Conservation (phyloP, 2,329 filamentous ascomycete species). For the Alternaria atra region DNA sequence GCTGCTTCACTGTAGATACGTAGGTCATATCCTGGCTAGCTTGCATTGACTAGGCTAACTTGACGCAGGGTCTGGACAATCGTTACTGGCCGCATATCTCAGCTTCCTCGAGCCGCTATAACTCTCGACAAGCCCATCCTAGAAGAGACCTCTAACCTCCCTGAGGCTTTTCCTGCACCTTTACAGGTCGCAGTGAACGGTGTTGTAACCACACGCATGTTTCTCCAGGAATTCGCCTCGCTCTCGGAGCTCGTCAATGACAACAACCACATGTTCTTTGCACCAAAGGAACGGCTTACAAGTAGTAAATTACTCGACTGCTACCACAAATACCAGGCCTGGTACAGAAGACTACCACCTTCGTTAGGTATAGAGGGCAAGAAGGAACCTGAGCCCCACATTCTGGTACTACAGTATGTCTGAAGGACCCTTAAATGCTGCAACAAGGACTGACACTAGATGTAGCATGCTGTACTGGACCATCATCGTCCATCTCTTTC, state of each 20-base stretch:
- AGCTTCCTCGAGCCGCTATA: constrained; percentile 59
- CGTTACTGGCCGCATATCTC: constrained; percentile 57
- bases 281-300: constrained; percentile 71
- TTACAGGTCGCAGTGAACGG: constrained; percentile 18
- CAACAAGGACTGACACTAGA: constrained; percentile 17
- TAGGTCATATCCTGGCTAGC: constrained; percentile 37
- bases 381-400: constrained; percentile 72
- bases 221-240: constrained; percentile 68
- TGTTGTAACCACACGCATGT: constrained; percentile 43
- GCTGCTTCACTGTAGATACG: constrained; percentile 60
- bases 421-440: neutral
- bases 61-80: constrained; percentile 55
- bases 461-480: constrained; percentile 73
- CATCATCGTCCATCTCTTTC: constrained; percentile 75
- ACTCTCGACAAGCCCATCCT: constrained; percentile 58
- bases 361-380: constrained; percentile 62
- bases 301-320: constrained; percentile 69
- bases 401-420: constrained; percentile 78
- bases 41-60: constrained; percentile 11
- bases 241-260: constrained; percentile 78
- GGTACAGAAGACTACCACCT: constrained; percentile 74
- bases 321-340: constrained; percentile 74
- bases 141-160: constrained; percentile 66
- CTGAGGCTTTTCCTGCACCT: constrained; percentile 47
- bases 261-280: constrained; percentile 75